Evolutionary conservation across 257 asterid species (phyloP).

Genomic region (Forsythia viridissima): DNA sequence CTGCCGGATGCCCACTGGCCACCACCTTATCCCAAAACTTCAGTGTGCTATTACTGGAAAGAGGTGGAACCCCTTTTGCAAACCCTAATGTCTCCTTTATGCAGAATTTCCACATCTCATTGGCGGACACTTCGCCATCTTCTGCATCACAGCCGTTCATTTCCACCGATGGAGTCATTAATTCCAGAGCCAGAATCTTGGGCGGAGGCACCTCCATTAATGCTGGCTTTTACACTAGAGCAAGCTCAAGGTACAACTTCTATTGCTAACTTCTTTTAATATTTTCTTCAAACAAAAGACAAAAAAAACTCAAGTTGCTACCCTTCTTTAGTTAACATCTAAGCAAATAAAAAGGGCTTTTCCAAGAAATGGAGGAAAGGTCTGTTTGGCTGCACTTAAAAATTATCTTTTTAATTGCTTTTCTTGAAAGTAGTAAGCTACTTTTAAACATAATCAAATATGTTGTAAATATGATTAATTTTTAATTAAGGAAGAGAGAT

Average conservation of each 20-base stretch:
- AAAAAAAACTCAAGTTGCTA: too few species aligned
- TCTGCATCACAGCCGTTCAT: constrained; percentile 54
- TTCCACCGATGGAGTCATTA: constrained; percentile 60
- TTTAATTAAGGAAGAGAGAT: too few species aligned
- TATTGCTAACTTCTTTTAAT: not conserved
- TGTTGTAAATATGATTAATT: too few species aligned
- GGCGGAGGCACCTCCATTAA: constrained; percentile 56
- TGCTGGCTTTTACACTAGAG: constrained; percentile 63
- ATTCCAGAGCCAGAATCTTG: constrained; percentile 50
- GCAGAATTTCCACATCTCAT: constrained; percentile 43
- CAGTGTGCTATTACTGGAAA: constrained; percentile 56
- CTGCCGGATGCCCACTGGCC: constrained; percentile 74
- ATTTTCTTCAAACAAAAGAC: not conserved
- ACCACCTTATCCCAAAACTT: constrained; percentile 55
- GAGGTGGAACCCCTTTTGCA: constrained; percentile 65
- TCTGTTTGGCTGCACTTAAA: too few species aligned
- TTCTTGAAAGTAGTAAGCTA: too few species aligned
- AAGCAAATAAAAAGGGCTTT: too few species aligned
- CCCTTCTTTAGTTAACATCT: too few species aligned
- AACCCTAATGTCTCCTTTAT: constrained; percentile 47
- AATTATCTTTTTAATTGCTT: too few species aligned
- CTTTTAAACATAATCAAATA: too few species aligned
- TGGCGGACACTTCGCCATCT: constrained; percentile 42
- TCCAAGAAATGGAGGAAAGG: too few species aligned
- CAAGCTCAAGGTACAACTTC: constrained; percentile 40